phyloP scores from a whole-genome alignment of 1,284 basidiomycete species.

The Cystobasidiaceae sp. region DNA sequence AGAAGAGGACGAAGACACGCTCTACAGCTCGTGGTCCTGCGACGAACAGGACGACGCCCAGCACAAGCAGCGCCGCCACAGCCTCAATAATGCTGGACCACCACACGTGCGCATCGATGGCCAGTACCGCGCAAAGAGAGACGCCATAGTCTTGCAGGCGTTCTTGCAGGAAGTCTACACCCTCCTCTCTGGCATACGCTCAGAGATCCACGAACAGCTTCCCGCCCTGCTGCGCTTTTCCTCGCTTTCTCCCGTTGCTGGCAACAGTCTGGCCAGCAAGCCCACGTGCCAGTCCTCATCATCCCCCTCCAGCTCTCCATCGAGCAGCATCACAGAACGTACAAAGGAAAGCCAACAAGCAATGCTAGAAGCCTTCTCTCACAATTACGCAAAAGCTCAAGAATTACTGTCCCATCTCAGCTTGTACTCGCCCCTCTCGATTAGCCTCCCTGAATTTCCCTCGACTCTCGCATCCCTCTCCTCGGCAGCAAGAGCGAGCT shows the following conservation, averaged over 20 bases:
- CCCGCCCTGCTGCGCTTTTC: background rate
- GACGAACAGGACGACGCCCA: too few relatives aligned
- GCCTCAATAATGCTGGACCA: too few relatives aligned
- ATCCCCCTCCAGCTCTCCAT: too few relatives aligned
- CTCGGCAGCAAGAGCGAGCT: background rate
- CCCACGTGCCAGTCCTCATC: background rate
- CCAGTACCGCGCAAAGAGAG: background rate
- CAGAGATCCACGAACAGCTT: slow-evolving; percentile 13
- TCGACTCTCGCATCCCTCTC: background rate
- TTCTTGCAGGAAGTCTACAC: slow-evolving; percentile 12
- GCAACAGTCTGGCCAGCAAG: background rate
- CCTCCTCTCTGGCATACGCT: slow-evolving; percentile 5
- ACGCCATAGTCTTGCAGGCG: slow-evolving; percentile 9
- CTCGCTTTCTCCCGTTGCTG: background rate
- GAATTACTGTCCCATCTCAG: background rate
- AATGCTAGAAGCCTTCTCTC: background rate
- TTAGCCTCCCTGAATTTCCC: slow-evolving; percentile 3
- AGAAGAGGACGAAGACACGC: background rate
- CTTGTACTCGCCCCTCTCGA: background rate
- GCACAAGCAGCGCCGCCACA: background rate
- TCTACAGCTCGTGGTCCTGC: too few relatives aligned
- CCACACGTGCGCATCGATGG: too few relatives aligned
- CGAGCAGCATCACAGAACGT: background rate
- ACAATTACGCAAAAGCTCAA: slow-evolving; percentile 11
- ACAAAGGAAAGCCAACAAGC: background rate